Percentiles rank a stretch among this genome's conserved stretches.
These are phyloP conservation scores for Westerdykella sp. DNA, from an alignment of 2,329 filamentous ascomycete genomes.

Conservation along the genomic window DNA sequence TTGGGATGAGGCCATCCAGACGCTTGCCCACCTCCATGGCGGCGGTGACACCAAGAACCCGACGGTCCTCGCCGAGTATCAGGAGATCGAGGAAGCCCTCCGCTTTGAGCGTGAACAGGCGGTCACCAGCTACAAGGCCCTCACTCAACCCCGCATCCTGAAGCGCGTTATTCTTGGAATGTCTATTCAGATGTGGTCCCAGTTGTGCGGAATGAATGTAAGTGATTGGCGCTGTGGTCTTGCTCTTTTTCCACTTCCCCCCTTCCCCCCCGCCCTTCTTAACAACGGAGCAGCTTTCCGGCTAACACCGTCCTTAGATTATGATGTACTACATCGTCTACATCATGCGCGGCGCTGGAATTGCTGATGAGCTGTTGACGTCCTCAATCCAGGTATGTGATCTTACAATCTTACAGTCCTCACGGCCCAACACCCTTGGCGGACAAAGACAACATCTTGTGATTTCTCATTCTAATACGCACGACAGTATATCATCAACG, in stretches of 20 bases:
- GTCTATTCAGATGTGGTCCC: conserved; percentile 55
- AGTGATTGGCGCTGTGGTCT: conserved; percentile 9
- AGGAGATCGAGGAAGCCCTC: conserved; percentile 54
- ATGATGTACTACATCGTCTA: conserved; percentile 53
- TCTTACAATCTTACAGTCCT: no score
- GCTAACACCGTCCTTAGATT: background rate
- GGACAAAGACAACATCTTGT: no score
- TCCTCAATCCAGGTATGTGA: conserved; percentile 45
- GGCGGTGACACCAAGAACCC: conserved; percentile 51
- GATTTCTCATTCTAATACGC: no score
- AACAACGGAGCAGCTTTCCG: background rate
- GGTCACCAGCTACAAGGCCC: conserved; percentile 44
- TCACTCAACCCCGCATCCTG: conserved; percentile 48
- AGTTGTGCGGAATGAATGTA: conserved; percentile 56
- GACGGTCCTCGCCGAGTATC: conserved; percentile 57
- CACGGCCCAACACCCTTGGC: no score
- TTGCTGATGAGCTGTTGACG: conserved; percentile 53
- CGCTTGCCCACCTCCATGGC: conserved; percentile 52
- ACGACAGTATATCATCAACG: conserved; percentile 56
- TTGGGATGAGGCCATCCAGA: conserved; percentile 58
- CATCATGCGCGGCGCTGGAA: conserved; percentile 54
- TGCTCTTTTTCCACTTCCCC: background rate
- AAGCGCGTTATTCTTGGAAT: conserved; percentile 54
- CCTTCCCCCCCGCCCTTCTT: no score
- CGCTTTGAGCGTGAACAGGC: conserved; percentile 50